Conservation (phyloP, 73 alveolate genomes). For the Paramecium sonneborni region DNA sequence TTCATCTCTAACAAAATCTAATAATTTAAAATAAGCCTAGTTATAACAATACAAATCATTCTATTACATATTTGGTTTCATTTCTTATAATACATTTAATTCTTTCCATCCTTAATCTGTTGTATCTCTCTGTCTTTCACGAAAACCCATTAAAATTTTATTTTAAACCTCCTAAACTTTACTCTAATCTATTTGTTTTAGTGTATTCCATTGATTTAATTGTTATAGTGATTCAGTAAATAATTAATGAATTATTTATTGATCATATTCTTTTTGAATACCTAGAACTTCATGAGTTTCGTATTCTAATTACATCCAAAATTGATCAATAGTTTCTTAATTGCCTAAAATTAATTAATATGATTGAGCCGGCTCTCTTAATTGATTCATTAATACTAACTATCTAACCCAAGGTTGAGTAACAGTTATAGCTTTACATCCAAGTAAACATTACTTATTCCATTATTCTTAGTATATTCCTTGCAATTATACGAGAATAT, state of each 20-base stretch:
- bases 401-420: constrained; percentile 44
- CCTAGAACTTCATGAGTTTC: background rate
- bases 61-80: background rate
- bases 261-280: background rate
- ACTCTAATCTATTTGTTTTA: background rate
- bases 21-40: background rate
- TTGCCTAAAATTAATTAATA: background rate
- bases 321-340: background rate
- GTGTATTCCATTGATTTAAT: constrained; percentile 22
- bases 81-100: background rate
- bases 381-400: background rate
- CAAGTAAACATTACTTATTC: background rate
- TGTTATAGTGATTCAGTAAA: background rate
- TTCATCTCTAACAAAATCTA: constrained; percentile 45
- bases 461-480: constrained; percentile 30
- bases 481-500: background rate
- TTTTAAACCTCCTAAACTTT: background rate
- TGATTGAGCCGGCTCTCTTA: constrained; percentile 25
- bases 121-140: constrained; percentile 13
- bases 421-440: background rate
- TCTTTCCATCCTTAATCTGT: constrained; percentile 9
- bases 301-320: background rate
- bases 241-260: background rate
- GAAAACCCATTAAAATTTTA: background rate
- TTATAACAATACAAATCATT: constrained; percentile 7